Conservation (phyloP, 441 rosid species). For the Eutrema salsugineum region DNA sequence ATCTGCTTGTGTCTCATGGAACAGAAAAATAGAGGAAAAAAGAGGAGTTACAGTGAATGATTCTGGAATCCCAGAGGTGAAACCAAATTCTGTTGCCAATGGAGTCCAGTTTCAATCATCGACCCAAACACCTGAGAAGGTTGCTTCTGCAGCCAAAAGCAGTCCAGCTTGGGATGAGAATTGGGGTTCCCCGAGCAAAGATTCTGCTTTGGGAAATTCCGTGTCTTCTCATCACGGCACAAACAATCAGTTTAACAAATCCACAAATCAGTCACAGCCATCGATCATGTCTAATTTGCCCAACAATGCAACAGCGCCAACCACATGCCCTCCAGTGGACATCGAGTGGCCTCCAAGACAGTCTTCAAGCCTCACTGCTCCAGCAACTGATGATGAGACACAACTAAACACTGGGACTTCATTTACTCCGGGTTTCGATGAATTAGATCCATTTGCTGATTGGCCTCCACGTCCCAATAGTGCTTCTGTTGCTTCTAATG, state of each 20-base stretch:
- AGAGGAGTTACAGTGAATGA: conserved; percentile 77
- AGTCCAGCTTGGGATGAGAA: conserved; percentile 79
- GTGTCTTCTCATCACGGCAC: conserved; percentile 27
- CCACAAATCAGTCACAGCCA: conserved; percentile 36
- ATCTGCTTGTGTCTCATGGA: conserved; percentile 1
- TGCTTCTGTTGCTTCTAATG: conserved; percentile 32
- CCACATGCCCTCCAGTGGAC: conserved; percentile 66
- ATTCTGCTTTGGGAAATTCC: conserved; percentile 25
- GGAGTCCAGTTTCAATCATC: conserved; percentile 46
- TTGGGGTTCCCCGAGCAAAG: conserved; percentile 58
- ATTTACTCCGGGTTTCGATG: conserved; percentile 48
- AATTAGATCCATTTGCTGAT: conserved; percentile 72
- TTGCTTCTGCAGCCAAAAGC: conserved; percentile 44
- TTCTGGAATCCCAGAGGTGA: conserved; percentile 59
- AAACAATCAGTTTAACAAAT: conserved; percentile 36
- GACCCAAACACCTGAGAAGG: conserved; percentile 41
- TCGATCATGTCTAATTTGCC: conserved; percentile 36
- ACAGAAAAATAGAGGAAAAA: conserved; percentile 90
- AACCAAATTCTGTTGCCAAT: conserved; percentile 34
- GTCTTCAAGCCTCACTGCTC: conserved; percentile 35
- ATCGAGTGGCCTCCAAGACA: conserved; percentile 84
- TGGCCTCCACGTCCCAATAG: conserved; percentile 70
- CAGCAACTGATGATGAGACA: conserved; percentile 32
- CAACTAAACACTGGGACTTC: conserved; percentile 40
- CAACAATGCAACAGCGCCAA: conserved; percentile 38